A percentile compares a stretch with the other conserved stretches of the same genome.
These are phyloP conservation scores for Phaeoacremonium minimum DNA, from an alignment of 2,329 filamentous ascomycete species.

Conservation along the genomic window DNA sequence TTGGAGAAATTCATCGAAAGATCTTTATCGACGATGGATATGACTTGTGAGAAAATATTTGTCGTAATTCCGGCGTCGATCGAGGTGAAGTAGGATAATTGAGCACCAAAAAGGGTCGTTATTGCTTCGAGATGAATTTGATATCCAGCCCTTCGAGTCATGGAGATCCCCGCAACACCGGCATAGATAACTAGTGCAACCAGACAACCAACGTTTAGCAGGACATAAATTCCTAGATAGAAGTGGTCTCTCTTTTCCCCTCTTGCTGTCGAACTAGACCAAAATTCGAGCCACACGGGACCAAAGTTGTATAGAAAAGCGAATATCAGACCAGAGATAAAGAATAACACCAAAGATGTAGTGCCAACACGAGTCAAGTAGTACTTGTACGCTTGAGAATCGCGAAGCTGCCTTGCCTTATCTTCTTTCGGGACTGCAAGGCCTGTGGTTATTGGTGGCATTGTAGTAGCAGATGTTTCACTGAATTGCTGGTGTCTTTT, in stretches of 20 bases:
- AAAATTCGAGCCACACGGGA: constrained; percentile 23
- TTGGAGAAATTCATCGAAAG: constrained; percentile 14
- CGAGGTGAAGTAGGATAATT: neutral
- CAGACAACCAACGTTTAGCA: constrained; percentile 16
- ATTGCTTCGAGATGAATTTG: neutral
- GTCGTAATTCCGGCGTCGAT: neutral
- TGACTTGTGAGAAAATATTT: constrained; percentile 11
- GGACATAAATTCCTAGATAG: constrained; percentile 29
- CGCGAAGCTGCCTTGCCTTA: constrained; percentile 4
- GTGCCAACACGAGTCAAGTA: constrained; percentile 4
- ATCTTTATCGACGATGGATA: constrained; percentile 4
- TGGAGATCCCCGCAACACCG: too few relatives aligned
- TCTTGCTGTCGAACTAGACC: constrained; percentile 16
- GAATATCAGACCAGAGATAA: constrained; percentile 5
- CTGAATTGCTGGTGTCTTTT: neutral
- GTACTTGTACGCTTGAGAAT: neutral
- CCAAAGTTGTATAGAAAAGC: constrained; percentile 14
- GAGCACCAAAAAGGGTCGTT: too few relatives aligned
- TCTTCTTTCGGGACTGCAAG: neutral
- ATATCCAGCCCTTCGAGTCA: constrained; percentile 10
- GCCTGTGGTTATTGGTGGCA: neutral
- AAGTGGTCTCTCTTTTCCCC: constrained; percentile 30
- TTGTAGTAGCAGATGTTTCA: neutral
- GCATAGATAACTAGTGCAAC: too few relatives aligned
- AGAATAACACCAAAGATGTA: neutral